Evolutionary conservation across 805 yeast species (phyloP).

Genomic region (Wickerhamiella vanderwaltii): DNA sequence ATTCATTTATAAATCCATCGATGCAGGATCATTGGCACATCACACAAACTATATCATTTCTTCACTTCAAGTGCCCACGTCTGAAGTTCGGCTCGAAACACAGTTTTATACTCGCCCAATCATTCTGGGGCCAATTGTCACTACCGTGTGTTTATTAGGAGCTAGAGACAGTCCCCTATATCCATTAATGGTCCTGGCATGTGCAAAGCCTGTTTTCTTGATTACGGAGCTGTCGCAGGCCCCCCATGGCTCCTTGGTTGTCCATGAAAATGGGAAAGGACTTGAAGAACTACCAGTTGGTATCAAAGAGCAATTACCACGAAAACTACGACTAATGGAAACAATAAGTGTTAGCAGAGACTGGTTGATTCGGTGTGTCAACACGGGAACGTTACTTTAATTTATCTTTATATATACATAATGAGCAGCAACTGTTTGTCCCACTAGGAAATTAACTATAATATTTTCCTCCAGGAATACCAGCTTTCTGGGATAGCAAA

Average conservation of each 20-base stretch:
- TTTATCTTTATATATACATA: too few relatives aligned
- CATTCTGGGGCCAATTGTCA: slow-evolving; percentile 15
- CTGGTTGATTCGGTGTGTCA: slow-evolving; percentile 4
- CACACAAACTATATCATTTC: slow-evolving; percentile 44
- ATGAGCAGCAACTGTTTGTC: too few relatives aligned
- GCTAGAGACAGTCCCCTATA: not conserved
- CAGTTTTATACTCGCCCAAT: slow-evolving; percentile 22
- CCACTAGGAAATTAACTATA: too few relatives aligned
- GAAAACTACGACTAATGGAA: slow-evolving; percentile 1
- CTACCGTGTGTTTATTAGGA: slow-evolving; percentile 19
- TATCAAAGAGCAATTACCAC: not conserved
- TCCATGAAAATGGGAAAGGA: not conserved
- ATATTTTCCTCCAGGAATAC: too few relatives aligned
- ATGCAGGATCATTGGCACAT: slow-evolving; percentile 22
- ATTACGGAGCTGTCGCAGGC: not conserved
- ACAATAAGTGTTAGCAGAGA: not conserved
- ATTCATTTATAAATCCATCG: slow-evolving; percentile 42
- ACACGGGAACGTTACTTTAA: not conserved
- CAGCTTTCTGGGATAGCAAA: slow-evolving; percentile 1
- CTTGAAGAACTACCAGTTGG: not conserved
- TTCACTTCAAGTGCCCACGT: slow-evolving; percentile 40
- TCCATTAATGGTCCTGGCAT: not conserved
- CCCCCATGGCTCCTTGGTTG: slow-evolving; percentile 1
- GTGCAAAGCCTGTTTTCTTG: not conserved
- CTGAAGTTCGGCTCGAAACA: slow-evolving; percentile 15